phyloP scores from a whole-genome alignment of 352 stramenopile genomes.

The Pythium phragmiticola region DNA sequence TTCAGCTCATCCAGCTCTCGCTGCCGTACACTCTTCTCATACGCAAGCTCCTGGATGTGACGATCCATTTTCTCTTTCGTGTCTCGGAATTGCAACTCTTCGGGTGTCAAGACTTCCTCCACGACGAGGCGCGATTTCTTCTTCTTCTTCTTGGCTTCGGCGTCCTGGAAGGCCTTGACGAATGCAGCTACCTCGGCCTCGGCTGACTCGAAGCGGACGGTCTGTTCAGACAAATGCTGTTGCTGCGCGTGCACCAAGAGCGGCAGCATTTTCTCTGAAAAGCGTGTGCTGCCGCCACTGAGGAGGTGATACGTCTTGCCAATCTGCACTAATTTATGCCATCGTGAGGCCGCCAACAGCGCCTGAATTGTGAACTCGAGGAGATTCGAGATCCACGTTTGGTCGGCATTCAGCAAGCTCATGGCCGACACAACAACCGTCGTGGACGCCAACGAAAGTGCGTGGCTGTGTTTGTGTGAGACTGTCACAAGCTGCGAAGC shows the following conservation, averaged over 20 bases:
- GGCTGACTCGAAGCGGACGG: slow-evolving; percentile 28
- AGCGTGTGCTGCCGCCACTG: slow-evolving; percentile 34
- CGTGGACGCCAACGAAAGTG: slow-evolving; percentile 35
- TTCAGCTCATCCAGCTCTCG: slow-evolving; percentile 22
- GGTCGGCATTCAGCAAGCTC: slow-evolving; percentile 37
- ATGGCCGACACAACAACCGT: slow-evolving; percentile 36
- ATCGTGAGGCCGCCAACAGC: slow-evolving; percentile 36
- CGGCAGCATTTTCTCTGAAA: slow-evolving; percentile 59
- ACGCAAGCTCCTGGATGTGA: slow-evolving; percentile 31
- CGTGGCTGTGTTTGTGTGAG: slow-evolving; percentile 1
- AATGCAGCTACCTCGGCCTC: slow-evolving; percentile 36
- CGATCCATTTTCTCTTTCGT: slow-evolving; percentile 41
- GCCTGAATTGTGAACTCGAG: slow-evolving; percentile 39
- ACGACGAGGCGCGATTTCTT: slow-evolving; percentile 80
- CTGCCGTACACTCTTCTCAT: slow-evolving; percentile 18
- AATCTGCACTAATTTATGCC: slow-evolving; percentile 56
- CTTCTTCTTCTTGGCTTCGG: slow-evolving; percentile 79
- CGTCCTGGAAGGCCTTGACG: slow-evolving; percentile 50
- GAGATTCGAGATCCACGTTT: slow-evolving; percentile 49
- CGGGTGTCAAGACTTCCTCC: slow-evolving; percentile 55
- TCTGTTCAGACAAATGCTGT: slow-evolving; percentile 49
- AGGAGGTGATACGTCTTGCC: slow-evolving; percentile 54
- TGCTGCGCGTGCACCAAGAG: slow-evolving; percentile 63
- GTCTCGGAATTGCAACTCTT: slow-evolving; percentile 59
- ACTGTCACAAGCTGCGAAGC: neutral